Evolutionary conservation across 1,284 basidiomycete genomes (phyloP).

Genomic region (Tylopilus sp.): DNA sequence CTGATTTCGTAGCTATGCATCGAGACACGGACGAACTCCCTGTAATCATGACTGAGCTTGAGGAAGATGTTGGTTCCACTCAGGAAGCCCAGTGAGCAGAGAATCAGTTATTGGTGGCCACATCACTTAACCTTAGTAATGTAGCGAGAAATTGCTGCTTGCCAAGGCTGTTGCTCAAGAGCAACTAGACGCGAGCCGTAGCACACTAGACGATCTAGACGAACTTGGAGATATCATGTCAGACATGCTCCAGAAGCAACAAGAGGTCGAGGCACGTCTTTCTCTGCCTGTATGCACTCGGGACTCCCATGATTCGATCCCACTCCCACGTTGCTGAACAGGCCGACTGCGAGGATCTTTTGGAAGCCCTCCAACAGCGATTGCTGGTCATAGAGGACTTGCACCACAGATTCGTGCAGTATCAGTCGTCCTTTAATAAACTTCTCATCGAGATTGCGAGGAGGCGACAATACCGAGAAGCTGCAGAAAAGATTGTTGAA

Average conservation of each 20-base stretch:
- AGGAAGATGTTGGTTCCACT: constrained; percentile 51
- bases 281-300: no score
- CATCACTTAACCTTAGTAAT: constrained; percentile 1
- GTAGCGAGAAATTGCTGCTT: constrained; percentile 45
- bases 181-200: constrained; percentile 46
- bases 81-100: constrained; percentile 52
- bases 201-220: constrained; percentile 60
- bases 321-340: constrained; percentile 22
- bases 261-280: constrained; percentile 54
- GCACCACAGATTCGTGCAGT: constrained; percentile 59
- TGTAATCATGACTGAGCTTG: constrained; percentile 65
- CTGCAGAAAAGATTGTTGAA: constrained; percentile 57
- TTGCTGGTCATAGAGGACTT: constrained; percentile 59
- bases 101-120: not conserved
- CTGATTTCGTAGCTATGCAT: constrained; percentile 57
- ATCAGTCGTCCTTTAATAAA: constrained; percentile 66
- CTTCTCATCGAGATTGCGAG: constrained; percentile 69
- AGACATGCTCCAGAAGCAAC: constrained; percentile 67
- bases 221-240: constrained; percentile 73
- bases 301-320: not conserved
- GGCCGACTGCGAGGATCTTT: constrained; percentile 50
- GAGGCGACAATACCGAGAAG: constrained; percentile 61
- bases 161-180: constrained; percentile 43
- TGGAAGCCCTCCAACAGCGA: constrained; percentile 55
- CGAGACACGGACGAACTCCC: constrained; percentile 73